Percentiles rank a stretch among this genome's conserved stretches.
Evolutionary conservation across 441 rosid species (phyloP).

Genomic region (Iberis amara): DNA sequence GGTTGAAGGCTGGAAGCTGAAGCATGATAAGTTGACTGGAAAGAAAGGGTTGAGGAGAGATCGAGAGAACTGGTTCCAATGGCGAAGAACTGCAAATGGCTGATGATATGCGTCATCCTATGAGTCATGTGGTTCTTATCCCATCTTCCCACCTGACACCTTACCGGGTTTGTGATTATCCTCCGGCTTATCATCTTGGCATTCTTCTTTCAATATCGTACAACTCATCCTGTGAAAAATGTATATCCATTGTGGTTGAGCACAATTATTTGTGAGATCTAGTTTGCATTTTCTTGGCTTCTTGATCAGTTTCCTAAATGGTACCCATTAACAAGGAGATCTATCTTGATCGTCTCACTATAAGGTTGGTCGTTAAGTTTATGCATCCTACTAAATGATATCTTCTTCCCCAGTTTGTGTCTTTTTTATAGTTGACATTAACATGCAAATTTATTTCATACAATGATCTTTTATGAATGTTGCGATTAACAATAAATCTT

Average conservation of each 20-base stretch:
- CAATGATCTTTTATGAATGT: conserved; percentile 8
- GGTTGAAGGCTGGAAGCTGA: conserved; percentile 95
- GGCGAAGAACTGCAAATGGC: conserved; percentile 95
- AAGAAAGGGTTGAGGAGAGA: conserved; percentile 88
- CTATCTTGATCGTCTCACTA: conserved; percentile 82
- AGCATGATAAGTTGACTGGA: conserved; percentile 79
- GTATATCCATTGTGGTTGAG: conserved; percentile 93
- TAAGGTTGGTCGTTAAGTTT: conserved; percentile 52
- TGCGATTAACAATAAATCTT: neutral
- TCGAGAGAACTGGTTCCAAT: conserved; percentile 90
- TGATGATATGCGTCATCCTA: conserved; percentile 85
- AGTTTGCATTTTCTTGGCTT: conserved; percentile 99
- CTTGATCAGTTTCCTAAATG: conserved; percentile 98
- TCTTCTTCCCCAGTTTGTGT: conserved; percentile 2
- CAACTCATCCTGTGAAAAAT: conserved; percentile 88
- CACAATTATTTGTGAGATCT: conserved; percentile 95
- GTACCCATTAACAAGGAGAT: conserved; percentile 96
- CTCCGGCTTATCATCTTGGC: conserved; percentile 96
- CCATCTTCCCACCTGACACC: conserved; percentile 83
- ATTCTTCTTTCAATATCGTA: conserved; percentile 89
- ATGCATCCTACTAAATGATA: conserved; percentile 7
- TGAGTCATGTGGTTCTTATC: conserved; percentile 83
- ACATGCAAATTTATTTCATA: conserved; percentile 4
- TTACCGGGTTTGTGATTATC: conserved; percentile 83
- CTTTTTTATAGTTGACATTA: neutral